Conservation (phyloP, 345 rosid species). For the Citrus sinensis region DVS_A1.0 CM039168.1:23679501-23680000, state of each 20-base stretch:
- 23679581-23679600: too few relatives aligned
- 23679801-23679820: conserved; percentile 18
- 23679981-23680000: background rate
- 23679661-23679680: conserved; percentile 5
- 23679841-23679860: background rate
- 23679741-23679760: conserved; percentile 15
- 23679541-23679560: too few relatives aligned
- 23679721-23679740: background rate
- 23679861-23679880: background rate
- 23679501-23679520: too few relatives aligned
- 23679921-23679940: background rate
- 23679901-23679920: conserved; percentile 1
- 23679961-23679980: background rate
- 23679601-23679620: background rate
- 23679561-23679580: too few relatives aligned
- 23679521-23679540: rapidly evolving
- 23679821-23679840: conserved; percentile 14
- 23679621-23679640: background rate
- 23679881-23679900: background rate
- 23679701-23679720: conserved; percentile 14
- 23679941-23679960: background rate
- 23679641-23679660: conserved; percentile 3
- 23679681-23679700: background rate
- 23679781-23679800: conserved; percentile 3
- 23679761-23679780: background rate